Conservation (phyloP, 495 filamentous ascomycete genomes). For the Venustampulla echinocandica region DNA sequence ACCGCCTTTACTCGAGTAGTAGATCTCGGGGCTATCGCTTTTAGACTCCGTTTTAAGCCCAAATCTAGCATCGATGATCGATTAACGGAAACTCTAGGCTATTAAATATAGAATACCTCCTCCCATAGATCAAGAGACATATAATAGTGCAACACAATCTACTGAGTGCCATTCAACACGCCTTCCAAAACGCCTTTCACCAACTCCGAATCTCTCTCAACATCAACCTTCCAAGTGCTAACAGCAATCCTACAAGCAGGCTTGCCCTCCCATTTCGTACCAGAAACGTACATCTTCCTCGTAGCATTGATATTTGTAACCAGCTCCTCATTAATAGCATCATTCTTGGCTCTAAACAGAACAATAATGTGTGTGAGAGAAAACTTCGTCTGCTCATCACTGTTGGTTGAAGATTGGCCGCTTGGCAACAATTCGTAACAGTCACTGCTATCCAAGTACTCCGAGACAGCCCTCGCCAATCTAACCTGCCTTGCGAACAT, state of each 20-base stretch:
- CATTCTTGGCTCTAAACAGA: constrained; percentile 68
- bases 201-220: constrained; percentile 43
- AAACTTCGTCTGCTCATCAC: constrained; percentile 6
- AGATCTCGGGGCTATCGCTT: too few species aligned
- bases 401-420: constrained; percentile 25
- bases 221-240: constrained; percentile 67
- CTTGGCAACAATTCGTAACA: constrained; percentile 59
- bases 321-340: constrained; percentile 53
- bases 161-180: constrained; percentile 8
- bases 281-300: constrained; percentile 72
- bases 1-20: too few species aligned
- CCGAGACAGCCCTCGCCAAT: constrained; percentile 59
- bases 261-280: constrained; percentile 64
- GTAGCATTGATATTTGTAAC: constrained; percentile 64
- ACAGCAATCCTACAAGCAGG: constrained; percentile 75
- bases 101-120: too few species aligned
- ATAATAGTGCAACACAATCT: too few species aligned
- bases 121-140: too few species aligned
- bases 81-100: too few species aligned
- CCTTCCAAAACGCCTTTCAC: constrained; percentile 39
- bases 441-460: constrained; percentile 44
- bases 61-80: too few species aligned
- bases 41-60: too few species aligned
- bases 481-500: constrained; percentile 66
- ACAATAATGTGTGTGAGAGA: constrained; percentile 62